Evolutionary conservation across 371 early-diverging fungal species (phyloP).

Genomic region (Batrachochytrium dendrobatidis): DNA sequence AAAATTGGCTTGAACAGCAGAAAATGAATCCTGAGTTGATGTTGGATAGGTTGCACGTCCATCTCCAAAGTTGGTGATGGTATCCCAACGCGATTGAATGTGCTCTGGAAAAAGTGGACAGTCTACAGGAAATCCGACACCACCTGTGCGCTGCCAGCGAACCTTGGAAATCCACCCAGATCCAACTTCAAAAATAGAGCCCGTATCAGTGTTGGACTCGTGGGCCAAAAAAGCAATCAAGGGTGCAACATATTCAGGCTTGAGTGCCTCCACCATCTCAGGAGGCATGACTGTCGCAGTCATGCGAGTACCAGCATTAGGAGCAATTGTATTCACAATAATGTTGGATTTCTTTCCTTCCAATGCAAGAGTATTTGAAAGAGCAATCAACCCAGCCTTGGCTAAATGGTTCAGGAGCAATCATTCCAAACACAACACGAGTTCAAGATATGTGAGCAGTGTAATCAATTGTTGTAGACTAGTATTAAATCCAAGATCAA

Average conservation of each 20-base stretch:
- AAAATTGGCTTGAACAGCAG: conserved; percentile 60
- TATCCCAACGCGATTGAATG: conserved; percentile 54
- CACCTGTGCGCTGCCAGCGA: conserved; percentile 65
- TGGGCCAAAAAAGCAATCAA: conserved; percentile 61
- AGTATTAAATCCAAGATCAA: conserved; percentile 4
- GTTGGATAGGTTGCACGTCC: conserved; percentile 84
- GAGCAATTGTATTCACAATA: conserved; percentile 63
- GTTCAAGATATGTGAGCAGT: too few species aligned
- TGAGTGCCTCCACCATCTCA: conserved; percentile 69
- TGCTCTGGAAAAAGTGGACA: conserved; percentile 54
- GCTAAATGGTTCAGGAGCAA: conserved; percentile 25
- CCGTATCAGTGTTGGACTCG: conserved; percentile 47
- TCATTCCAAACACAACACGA: too few species aligned
- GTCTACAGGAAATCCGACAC: conserved; percentile 57
- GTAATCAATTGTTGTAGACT: too few species aligned
- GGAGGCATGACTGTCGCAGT: conserved; percentile 73
- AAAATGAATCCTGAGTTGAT: conserved; percentile 70
- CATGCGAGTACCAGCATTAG: conserved; percentile 73
- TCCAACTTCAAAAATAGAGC: conserved; percentile 65
- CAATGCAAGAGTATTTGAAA: conserved; percentile 65
- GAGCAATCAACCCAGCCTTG: conserved; percentile 63
- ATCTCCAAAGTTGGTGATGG: conserved; percentile 85
- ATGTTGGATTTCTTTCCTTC: conserved; percentile 65
- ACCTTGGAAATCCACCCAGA: conserved; percentile 65
- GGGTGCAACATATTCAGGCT: conserved; percentile 76